Percentiles rank a stretch among this genome's conserved stretches.
These are phyloP conservation scores for Solanum rostratum DNA, from an alignment of 257 asterid species.

Conservation along the genomic window DNA sequence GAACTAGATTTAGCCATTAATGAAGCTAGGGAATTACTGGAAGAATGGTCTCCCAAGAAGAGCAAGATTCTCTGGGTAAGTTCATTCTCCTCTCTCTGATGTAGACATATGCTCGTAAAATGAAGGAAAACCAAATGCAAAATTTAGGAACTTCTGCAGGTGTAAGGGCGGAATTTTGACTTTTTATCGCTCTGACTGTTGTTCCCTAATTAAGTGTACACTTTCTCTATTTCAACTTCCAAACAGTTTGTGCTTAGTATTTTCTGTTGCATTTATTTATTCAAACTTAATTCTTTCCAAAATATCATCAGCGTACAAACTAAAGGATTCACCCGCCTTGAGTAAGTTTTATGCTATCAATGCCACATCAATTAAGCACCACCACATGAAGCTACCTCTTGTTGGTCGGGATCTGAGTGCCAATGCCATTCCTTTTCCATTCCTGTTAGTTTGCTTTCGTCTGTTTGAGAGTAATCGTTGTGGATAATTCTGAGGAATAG, in stretches of 20 bases:
- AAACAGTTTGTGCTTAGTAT: background rate
- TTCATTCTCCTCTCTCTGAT: background rate
- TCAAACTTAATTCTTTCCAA: background rate
- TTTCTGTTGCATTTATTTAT: background rate
- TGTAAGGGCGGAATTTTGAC: background rate
- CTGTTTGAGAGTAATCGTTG: background rate
- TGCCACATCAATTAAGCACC: background rate
- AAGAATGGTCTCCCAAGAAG: slow-evolving; percentile 82
- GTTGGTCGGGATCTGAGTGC: background rate
- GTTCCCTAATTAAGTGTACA: background rate
- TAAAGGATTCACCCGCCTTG: background rate
- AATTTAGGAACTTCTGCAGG: background rate
- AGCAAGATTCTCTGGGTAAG: slow-evolving; percentile 85
- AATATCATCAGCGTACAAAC: background rate
- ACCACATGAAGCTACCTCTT: background rate
- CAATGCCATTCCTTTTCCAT: background rate
- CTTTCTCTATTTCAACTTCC: background rate
- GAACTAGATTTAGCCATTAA: slow-evolving; percentile 66
- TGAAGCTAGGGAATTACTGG: slow-evolving; percentile 81
- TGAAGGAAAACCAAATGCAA: background rate
- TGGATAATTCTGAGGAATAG: background rate
- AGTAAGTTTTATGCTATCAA: background rate
- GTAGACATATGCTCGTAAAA: background rate
- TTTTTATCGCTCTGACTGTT: background rate
- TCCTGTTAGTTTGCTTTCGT: background rate